These are phyloP conservation scores for Monosporozyma siamensis DNA, from an alignment of 805 yeast species.

Conservation along the genomic window DNA sequence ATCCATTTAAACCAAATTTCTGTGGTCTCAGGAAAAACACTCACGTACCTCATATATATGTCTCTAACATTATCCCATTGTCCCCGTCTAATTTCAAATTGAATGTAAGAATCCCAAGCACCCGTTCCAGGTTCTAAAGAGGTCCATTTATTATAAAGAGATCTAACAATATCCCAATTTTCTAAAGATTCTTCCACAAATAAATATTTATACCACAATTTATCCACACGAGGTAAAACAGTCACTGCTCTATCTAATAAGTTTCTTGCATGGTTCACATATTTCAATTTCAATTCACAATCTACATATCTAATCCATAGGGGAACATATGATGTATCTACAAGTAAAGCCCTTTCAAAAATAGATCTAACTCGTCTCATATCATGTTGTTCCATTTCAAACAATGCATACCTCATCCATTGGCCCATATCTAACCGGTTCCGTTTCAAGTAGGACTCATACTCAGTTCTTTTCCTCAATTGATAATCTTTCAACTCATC, in stretches of 20 bases:
- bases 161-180: conserved; percentile 50
- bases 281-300: conserved; percentile 59
- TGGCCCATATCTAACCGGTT: conserved; percentile 75
- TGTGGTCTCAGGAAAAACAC: conserved; percentile 40
- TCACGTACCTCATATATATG: conserved; percentile 48
- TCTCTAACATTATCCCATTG: conserved; percentile 48
- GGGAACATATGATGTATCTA: conserved; percentile 66
- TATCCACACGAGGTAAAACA: conserved; percentile 67
- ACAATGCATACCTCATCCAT: conserved; percentile 86
- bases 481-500: conserved; percentile 76
- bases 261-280: conserved; percentile 83
- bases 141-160: conserved; percentile 71
- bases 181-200: conserved; percentile 73
- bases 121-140: conserved; percentile 57
- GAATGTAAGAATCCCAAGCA: conserved; percentile 70
- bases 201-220: conserved; percentile 78
- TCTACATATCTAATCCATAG: conserved; percentile 82
- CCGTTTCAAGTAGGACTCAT: conserved; percentile 77
- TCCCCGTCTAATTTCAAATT: conserved; percentile 61
- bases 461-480: conserved; percentile 68
- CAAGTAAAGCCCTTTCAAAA: conserved; percentile 77
- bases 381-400: conserved; percentile 78
- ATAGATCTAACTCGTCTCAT: conserved; percentile 72
- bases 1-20: conserved; percentile 69
- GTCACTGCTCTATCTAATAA: conserved; percentile 69